Conservation (phyloP, 495 filamentous ascomycete species). For the Delitschia confertaspora region DNA sequence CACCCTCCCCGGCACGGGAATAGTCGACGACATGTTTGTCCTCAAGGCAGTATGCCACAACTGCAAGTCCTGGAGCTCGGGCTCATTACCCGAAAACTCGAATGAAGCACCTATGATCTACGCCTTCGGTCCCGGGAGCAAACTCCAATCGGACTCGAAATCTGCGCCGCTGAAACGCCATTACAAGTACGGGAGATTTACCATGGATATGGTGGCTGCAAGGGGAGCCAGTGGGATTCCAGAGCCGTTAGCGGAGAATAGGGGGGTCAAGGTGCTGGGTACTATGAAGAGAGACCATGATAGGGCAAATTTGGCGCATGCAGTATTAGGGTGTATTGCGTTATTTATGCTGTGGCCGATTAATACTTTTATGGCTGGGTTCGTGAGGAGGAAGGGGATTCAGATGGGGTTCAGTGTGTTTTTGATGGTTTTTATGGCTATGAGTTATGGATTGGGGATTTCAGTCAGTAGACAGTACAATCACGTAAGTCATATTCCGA, state of each 20-base stretch:
- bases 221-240: constrained; percentile 24
- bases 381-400: constrained; percentile 20
- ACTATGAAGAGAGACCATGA: constrained; percentile 12
- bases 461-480: constrained; percentile 20
- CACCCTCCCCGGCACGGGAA: constrained; percentile 21
- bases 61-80: constrained; percentile 25
- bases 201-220: constrained; percentile 26
- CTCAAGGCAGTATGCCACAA: constrained; percentile 25
- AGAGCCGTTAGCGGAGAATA: constrained; percentile 1
- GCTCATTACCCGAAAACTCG: constrained; percentile 17
- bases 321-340: constrained; percentile 21
- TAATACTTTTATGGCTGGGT: constrained; percentile 21
- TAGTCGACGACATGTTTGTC: constrained; percentile 26
- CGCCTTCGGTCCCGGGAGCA: constrained; percentile 25
- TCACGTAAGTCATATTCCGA: constrained; percentile 10
- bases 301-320: constrained; percentile 23
- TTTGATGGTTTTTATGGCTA: constrained; percentile 18
- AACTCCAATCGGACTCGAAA: constrained; percentile 10
- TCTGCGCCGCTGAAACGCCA: constrained; percentile 21
- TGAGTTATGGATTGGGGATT: constrained; percentile 23
- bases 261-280: constrained; percentile 15
- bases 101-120: constrained; percentile 27
- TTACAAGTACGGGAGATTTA: constrained; percentile 24
- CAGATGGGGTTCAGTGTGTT: constrained; percentile 19
- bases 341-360: constrained; percentile 27